Evolutionary conservation across 345 rosid genomes (phyloP).

Genomic region (Syzygium aqueum): DNA sequence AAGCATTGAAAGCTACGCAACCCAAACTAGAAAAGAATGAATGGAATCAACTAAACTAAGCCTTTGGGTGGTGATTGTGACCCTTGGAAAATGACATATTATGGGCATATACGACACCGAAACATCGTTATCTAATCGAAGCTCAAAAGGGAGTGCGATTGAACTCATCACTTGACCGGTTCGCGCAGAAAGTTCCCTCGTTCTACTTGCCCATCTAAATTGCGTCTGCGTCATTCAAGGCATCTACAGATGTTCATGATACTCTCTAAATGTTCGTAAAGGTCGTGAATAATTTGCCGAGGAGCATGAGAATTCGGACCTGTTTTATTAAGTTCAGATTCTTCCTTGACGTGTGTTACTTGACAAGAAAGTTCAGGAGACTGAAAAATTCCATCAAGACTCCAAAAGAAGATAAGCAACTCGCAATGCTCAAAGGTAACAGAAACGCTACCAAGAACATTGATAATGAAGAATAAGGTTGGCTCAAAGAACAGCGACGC

Average conservation of each 20-base stretch:
- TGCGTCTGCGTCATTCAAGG: not conserved
- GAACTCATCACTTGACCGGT: not conserved
- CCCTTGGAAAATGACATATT: not conserved
- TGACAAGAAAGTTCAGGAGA: not conserved
- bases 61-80: not conserved
- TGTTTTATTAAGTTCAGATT: not conserved
- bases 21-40: not conserved
- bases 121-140: not conserved
- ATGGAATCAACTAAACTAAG: not conserved
- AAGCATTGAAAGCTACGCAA: not conserved
- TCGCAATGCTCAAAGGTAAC: not conserved
- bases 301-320: not conserved
- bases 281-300: not conserved
- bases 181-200: not conserved
- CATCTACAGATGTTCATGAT: not conserved
- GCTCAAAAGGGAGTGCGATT: not conserved
- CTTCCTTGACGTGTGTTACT: not conserved
- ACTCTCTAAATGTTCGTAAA: not conserved
- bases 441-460: not conserved
- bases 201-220: not conserved
- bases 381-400: not conserved
- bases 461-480: not conserved
- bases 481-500: not conserved
- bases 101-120: not conserved
- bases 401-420: not conserved